Percentiles rank a stretch among this genome's conserved stretches.
phyloP scores from a whole-genome alignment of 306 rosid genomes.

The Cucurbita maxima region DNA sequence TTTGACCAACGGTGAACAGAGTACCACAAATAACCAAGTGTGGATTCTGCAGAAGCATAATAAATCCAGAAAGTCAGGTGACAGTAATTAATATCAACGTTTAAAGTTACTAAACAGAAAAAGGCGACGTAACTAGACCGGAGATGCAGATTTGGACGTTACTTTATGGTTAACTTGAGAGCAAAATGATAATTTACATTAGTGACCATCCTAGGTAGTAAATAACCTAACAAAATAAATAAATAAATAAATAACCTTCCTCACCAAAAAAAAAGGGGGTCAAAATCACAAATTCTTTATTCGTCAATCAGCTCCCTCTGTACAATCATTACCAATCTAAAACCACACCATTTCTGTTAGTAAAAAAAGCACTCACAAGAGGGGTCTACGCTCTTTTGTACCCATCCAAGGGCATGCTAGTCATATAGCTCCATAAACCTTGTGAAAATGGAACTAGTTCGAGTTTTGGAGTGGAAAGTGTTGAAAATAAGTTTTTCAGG shows the following conservation, averaged over 20 bases:
- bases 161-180: not conserved
- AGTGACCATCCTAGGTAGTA: not conserved
- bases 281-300: not conserved
- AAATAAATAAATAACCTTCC: not conserved
- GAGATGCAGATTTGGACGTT: not conserved
- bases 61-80: not conserved
- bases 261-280: no score
- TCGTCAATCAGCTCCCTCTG: not conserved
- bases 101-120: not conserved
- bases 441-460: no score
- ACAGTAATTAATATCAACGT: not conserved
- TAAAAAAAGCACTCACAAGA: no score
- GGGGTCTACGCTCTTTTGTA: no score
- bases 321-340: not conserved
- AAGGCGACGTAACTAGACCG: not conserved
- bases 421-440: no score
- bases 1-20: conserved; percentile 66
- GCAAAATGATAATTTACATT: not conserved
- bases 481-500: no score
- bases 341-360: no score
- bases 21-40: conserved; percentile 37
- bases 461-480: no score
- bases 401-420: no score
- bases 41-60: conserved; percentile 55
- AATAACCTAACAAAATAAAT: not conserved